Conservation (phyloP, 1,284 basidiomycete genomes). For the Cryptococcus sp. region DNA sequence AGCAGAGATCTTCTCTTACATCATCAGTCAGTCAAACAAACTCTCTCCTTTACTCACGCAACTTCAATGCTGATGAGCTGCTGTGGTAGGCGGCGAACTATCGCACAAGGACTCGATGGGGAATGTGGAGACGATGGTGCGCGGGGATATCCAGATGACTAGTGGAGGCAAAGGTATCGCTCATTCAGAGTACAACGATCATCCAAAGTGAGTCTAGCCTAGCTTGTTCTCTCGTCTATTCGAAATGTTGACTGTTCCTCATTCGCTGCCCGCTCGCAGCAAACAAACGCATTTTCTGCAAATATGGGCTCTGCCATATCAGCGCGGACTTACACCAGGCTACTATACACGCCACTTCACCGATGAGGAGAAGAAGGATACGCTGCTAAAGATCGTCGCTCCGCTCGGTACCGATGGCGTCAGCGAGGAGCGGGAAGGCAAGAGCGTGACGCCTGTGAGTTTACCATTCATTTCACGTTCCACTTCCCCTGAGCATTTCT, state of each 20-base stretch:
- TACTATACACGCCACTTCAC: conserved; percentile 83
- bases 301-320: conserved; percentile 76
- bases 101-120: conserved; percentile 77
- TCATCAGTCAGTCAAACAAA: conserved; percentile 11
- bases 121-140: conserved; percentile 80
- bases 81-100: conserved; percentile 39
- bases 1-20: conserved; percentile 94
- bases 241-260: not conserved
- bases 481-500: conserved; percentile 55
- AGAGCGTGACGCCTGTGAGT: conserved; percentile 67
- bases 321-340: conserved; percentile 62
- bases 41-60: not conserved
- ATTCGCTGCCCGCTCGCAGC: conserved; percentile 30
- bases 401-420: conserved; percentile 64
- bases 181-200: conserved; percentile 67
- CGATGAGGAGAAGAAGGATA: conserved; percentile 76
- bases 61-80: not conserved
- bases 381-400: conserved; percentile 69
- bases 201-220: conserved; percentile 38
- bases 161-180: conserved; percentile 64
- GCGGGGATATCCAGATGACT: conserved; percentile 88
- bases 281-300: conserved; percentile 69
- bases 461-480: conserved; percentile 50
- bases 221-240: not conserved
- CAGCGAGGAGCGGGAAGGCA: conserved; percentile 62